Conservation (phyloP, 2,329 filamentous ascomycete species). For the Stachybotrys chlorohalonatus region DNA sequence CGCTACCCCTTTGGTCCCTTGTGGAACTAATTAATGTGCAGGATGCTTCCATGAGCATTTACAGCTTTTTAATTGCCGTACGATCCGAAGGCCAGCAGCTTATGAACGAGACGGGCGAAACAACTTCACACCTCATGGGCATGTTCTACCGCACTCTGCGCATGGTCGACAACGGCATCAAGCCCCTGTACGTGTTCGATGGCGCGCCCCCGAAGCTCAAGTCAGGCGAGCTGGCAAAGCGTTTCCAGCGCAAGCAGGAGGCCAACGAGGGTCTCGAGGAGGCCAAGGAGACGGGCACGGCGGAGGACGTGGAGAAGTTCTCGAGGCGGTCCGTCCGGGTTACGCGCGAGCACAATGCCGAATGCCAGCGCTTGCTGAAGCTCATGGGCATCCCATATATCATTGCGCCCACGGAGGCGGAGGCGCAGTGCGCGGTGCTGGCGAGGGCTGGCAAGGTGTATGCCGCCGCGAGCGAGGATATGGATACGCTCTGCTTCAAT, state of each 20-base stretch:
- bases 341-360: conserved; percentile 91
- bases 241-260: conserved; percentile 89
- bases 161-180: conserved; percentile 98
- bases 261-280: conserved; percentile 86
- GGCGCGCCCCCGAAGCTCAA: conserved; percentile 95
- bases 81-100: conserved; percentile 95
- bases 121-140: conserved; percentile 96
- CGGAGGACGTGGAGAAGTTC: conserved; percentile 97
- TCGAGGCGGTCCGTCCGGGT: conserved; percentile 86
- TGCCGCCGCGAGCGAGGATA: conserved; percentile 93
- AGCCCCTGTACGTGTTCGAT: conserved; percentile 96
- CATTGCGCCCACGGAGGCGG: conserved; percentile 90
- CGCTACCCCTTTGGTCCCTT: too few relatives aligned
- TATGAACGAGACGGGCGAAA: conserved; percentile 90
- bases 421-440: conserved; percentile 89
- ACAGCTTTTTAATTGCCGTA: conserved; percentile 96
- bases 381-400: conserved; percentile 96
- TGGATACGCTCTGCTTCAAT: conserved; percentile 97
- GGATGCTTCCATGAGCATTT: conserved; percentile 85
- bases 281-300: conserved; percentile 93
- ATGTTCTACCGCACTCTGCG: conserved; percentile 98
- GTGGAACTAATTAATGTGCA: conserved; percentile 3
- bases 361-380: conserved; percentile 84
- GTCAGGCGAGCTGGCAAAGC: conserved; percentile 91
- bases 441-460: conserved; percentile 92